These are phyloP conservation scores for Thecamonas trahens DNA, from an alignment of 78 protist species.

Conservation along the genomic window DNA sequence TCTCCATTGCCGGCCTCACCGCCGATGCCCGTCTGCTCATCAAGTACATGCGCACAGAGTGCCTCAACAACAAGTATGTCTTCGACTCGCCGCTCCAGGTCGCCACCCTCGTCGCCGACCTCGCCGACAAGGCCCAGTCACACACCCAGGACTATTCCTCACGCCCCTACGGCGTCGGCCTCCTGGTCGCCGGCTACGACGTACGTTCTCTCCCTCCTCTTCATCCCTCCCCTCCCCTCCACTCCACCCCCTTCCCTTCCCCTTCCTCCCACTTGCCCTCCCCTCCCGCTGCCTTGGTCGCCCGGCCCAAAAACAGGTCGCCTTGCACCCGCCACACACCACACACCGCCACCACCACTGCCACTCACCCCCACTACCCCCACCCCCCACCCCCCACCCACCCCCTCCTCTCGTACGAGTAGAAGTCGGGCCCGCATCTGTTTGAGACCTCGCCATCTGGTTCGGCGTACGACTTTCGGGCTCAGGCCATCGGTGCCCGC, in stretches of 20 bases:
- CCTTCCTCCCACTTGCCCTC: too few species aligned
- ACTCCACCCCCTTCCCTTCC: too few species aligned
- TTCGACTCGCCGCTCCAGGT: constrained; percentile 72
- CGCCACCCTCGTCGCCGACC: constrained; percentile 57
- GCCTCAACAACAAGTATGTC: constrained; percentile 69
- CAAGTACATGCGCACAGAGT: constrained; percentile 72
- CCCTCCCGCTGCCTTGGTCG: too few species aligned
- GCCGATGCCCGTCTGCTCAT: constrained; percentile 65
- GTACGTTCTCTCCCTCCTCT: constrained; percentile 20
- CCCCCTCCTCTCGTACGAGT: neutral
- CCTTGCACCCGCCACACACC: too few species aligned
- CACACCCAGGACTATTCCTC: constrained; percentile 75
- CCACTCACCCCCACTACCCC: neutral
- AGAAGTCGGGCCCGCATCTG: constrained; percentile 77
- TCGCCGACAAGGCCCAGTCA: constrained; percentile 83
- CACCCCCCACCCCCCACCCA: too few species aligned
- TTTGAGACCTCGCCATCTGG: constrained; percentile 90
- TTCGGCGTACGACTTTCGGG: constrained; percentile 78
- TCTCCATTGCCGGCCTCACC: constrained; percentile 89
- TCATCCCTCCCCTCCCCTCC: neutral
- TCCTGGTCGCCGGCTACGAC: constrained; percentile 90
- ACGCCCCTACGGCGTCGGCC: constrained; percentile 96
- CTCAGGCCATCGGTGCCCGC: constrained; percentile 92
- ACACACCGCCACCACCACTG: too few species aligned
- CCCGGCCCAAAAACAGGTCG: too few species aligned